Conservation (phyloP, 2,329 filamentous ascomycete species). For the Fusarium oligoseptatum region DNA sequence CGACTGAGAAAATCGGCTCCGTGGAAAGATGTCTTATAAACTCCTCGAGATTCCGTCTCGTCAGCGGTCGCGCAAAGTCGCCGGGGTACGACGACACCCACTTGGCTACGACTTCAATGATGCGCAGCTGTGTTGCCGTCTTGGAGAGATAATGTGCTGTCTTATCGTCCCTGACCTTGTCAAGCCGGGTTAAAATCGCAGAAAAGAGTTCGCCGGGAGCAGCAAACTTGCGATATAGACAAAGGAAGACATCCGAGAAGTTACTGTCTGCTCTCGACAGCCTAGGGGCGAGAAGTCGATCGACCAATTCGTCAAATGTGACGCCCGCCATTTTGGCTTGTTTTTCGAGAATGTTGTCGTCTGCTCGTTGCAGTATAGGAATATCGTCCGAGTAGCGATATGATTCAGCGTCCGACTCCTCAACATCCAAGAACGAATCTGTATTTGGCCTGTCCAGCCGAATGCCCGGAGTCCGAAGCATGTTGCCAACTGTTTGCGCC, state of each 20-base stretch:
- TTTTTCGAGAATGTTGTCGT: conserved; percentile 69
- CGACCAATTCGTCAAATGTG: conserved; percentile 80
- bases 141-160: conserved; percentile 79
- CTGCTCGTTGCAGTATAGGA: conserved; percentile 74
- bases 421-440: conserved; percentile 74
- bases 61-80: conserved; percentile 86
- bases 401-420: conserved; percentile 78
- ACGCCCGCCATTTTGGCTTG: conserved; percentile 66
- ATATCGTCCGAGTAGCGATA: conserved; percentile 76
- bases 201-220: conserved; percentile 83
- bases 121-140: conserved; percentile 84
- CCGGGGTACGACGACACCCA: conserved; percentile 94
- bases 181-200: conserved; percentile 82
- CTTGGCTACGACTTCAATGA: conserved; percentile 85
- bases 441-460: conserved; percentile 62
- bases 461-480: conserved; percentile 66
- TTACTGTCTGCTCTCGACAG: conserved; percentile 90
- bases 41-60: conserved; percentile 77
- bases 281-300: conserved; percentile 85
- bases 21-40: conserved; percentile 82
- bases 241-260: conserved; percentile 90
- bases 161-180: conserved; percentile 76
- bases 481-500: conserved; percentile 61
- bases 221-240: conserved; percentile 93
- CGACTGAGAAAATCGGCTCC: conserved; percentile 85